Base-by-base conservation (phyloP, 2,329 filamentous ascomycete species). In the Aspergillus unguis region DNA sequence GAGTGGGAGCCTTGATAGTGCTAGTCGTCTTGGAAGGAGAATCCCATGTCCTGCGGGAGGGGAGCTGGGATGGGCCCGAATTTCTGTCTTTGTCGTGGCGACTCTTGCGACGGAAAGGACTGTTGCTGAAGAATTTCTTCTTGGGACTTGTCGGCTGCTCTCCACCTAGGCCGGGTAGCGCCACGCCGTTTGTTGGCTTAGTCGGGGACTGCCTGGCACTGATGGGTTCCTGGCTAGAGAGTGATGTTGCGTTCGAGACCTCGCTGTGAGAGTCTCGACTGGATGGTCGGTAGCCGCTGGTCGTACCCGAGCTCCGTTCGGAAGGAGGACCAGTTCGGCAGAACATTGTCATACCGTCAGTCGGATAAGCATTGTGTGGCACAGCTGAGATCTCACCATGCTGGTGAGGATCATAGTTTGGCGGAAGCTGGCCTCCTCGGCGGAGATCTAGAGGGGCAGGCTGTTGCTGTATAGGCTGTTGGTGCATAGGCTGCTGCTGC, bases 301-400 rank as follows among this genome's bases (percentile, higher is more conserved):
- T 55, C 41, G 81, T 84, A 25, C 81, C 80, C 27, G 86, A 86
- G 72, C 80, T 91, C 71, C 74, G 83, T 73, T 86, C 85, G n/a
- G 84, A 86, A 45, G 80, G 80, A 36, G 86, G 82, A 3, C 85
- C 87, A 36, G 88, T 85, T 54, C 91, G 85, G 72, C 92, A 97
- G 57, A 96, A 87, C 83, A 97, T 95, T 0, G 92, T 96, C 91
- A 97, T 97, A 4, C 92, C 92, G 67, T 97, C 92, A 70, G 87
- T 84, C 0, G 92, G 92, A 68, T 96, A 96, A 7, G 94, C 90
- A 62, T 97, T 95, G 64, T 96, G 91, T 10, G 92, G 91, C 2
- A 95, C 82, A 10, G 83, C 74, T 3, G 85, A 79, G 54, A 89
- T 83, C 26, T 85, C 80, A 3, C 80, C 81, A 62, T 82, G 80